phyloP scores from a whole-genome alignment of 2,329 filamentous ascomycete genomes.

The Amylocarpus encephaloides region DNA sequence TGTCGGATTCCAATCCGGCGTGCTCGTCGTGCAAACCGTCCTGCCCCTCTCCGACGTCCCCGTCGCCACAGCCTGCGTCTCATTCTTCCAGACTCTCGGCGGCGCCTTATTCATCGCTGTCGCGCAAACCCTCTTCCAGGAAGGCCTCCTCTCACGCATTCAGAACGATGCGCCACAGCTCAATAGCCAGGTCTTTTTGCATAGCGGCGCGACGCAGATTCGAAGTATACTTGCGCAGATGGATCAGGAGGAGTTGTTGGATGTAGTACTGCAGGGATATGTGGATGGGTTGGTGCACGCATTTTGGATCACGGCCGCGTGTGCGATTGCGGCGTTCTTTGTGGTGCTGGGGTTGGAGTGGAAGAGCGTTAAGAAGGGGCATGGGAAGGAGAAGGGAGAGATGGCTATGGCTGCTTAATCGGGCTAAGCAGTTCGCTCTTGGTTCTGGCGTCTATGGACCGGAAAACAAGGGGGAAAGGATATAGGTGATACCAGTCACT shows the following conservation, averaged over 20 bases:
- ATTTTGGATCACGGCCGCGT: slow-evolving; percentile 47
- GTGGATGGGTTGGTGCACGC: slow-evolving; percentile 47
- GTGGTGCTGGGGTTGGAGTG: slow-evolving; percentile 41
- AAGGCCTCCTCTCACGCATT: slow-evolving; percentile 51
- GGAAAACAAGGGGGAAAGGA: no score
- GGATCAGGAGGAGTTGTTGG: slow-evolving; percentile 37
- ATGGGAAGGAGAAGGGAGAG: slow-evolving; percentile 15
- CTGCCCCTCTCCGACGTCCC: slow-evolving; percentile 43
- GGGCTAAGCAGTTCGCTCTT: no score
- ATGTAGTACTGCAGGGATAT: slow-evolving; percentile 46
- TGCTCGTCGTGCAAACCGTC: slow-evolving; percentile 42
- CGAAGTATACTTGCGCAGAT: slow-evolving; percentile 38
- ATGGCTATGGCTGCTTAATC: not conserved
- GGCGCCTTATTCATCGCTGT: slow-evolving; percentile 61
- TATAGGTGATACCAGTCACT: no score
- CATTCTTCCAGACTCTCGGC: slow-evolving; percentile 60
- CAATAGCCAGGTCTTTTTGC: slow-evolving; percentile 43
- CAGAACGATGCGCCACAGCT: slow-evolving; percentile 38
- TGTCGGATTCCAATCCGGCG: slow-evolving; percentile 20
- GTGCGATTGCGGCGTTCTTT: slow-evolving; percentile 41
- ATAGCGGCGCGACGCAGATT: slow-evolving; percentile 47
- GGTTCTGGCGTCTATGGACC: no score
- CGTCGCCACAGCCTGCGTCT: slow-evolving; percentile 44
- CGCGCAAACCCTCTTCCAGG: slow-evolving; percentile 61
- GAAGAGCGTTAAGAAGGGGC: slow-evolving; percentile 46